These are phyloP conservation scores for Paraphoma chrysanthemicola DNA, from an alignment of 2,329 filamentous ascomycete genomes.

Conservation along the genomic window DNA sequence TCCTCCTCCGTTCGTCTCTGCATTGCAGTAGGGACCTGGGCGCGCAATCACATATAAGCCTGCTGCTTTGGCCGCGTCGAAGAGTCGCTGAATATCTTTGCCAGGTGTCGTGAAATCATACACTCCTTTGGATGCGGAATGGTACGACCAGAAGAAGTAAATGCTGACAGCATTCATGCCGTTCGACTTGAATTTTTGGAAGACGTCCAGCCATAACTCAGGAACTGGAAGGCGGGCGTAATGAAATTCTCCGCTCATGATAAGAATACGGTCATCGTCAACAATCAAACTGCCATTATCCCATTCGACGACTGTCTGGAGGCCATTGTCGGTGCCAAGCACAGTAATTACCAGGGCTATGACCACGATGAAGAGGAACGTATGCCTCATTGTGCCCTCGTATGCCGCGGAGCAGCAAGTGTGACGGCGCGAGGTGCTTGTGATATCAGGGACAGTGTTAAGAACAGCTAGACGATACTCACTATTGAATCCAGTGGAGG, in stretches of 20 bases:
- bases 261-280: conserved; percentile 57
- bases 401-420: not conserved
- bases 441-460: too few relatives aligned
- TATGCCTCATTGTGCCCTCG: conserved; percentile 11
- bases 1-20: conserved; percentile 58
- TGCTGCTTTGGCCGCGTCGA: conserved; percentile 60
- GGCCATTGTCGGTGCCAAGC: conserved; percentile 34
- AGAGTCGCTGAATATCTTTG: conserved; percentile 59
- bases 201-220: conserved; percentile 61
- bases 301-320: conserved; percentile 55
- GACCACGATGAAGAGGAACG: conserved; percentile 8
- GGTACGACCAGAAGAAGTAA: conserved; percentile 61
- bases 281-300: conserved; percentile 60
- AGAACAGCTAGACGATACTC: too few relatives aligned
- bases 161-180: conserved; percentile 61
- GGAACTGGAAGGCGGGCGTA: conserved; percentile 62
- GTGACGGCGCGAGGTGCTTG: not conserved
- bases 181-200: conserved; percentile 62
- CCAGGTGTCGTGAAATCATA: conserved; percentile 61
- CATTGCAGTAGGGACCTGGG: conserved; percentile 61
- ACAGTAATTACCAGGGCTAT: conserved; percentile 16
- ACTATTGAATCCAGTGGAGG: too few relatives aligned
- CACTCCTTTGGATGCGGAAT: conserved; percentile 52
- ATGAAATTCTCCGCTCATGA: conserved; percentile 61
- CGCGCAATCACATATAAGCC: conserved; percentile 61